Evolutionary conservation across 108 stramenopile species (phyloP), one percentile per base, ranked within the genome.

Genomic region (Licmophora abbreviata): DNA sequence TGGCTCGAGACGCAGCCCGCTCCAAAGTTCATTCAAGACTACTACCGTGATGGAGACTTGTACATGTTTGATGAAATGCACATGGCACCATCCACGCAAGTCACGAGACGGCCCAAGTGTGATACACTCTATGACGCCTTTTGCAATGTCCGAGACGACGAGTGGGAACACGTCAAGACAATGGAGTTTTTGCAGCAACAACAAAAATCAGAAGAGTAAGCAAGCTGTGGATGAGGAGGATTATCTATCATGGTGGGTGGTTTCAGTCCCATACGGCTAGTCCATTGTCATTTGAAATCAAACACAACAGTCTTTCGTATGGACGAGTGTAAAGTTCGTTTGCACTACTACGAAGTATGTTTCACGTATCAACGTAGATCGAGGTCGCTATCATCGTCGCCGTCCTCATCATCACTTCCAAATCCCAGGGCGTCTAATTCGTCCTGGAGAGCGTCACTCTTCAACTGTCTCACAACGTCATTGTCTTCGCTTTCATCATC

Each of bases 161-260:
- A 76, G 56, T 23, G 35, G 22, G 78, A 79, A 44, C 82, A 79
- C 61, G 70, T 68, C 65, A 77, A 67, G 63, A 77, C 82, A 11
- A 17, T 26, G 34, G 18, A 17, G 48, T 17, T 4, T n/a, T 4
- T 28, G 44, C n/a, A 15, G 53, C 56, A n/a, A n/a, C n/a, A n/a
- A n/a, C n/a, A n/a, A n/a, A n/a, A n/a, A n/a, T n/a, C n/a, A n/a
- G n/a, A n/a, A n/a, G n/a, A n/a, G n/a, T n/a, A n/a, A n/a, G n/a
- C n/a, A n/a, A n/a, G n/a, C n/a, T n/a, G n/a, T n/a, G n/a, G n/a
- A n/a, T n/a, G n/a, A n/a, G n/a, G n/a, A n/a, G n/a, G n/a, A n/a
- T n/a, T n/a, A n/a, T n/a, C n/a, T n/a, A n/a, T n/a, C n/a, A n/a
- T n/a, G n/a, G n/a, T n/a, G n/a, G n/a, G n/a, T n/a, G n/a, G n/a